Evolutionary conservation across 805 yeast species (phyloP), one percentile per base, ranked within the genome.

Genomic region (Priceomyces fermenticarens): DNA sequence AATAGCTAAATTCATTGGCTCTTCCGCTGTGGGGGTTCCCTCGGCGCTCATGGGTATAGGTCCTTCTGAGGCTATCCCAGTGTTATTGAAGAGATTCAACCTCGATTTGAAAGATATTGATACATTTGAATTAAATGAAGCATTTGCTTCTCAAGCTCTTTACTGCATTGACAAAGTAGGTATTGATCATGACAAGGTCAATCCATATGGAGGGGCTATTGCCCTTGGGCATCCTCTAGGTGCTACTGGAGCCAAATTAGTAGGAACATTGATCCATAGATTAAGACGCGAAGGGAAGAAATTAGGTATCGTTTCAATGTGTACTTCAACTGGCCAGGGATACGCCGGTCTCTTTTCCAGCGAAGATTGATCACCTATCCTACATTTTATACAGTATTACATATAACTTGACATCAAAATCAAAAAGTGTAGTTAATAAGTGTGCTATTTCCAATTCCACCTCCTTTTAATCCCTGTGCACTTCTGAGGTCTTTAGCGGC

Each of bases 181-280:
- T 38, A 38, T 58, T 12, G 49, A 48, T 27, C 41, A 44, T 27
- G 51, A 46, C 10, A 84, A 79, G 58, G 90, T 53, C 12, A 53
- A 53, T 33, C 51, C 49, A 3, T 44, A 41, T 39, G 54, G 54
- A 32, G 51, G 54, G 10, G 50, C 52, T 9, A 48, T 48, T 37
- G 52, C 52, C n/a, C 27, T 47, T 15, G 52, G 52, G 16, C 54
- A 49, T 35, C 54, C 54, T 29, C 70, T 86, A 48, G 95, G 95
- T 49, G 62, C 13, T 48, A 62, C 11, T 53, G 67, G n/a, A 68
- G n/a, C n/a, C n/a, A n/a, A n/a, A n/a, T n/a, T n/a, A n/a, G n/a
- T n/a, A n/a, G n/a, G n/a, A n/a, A n/a, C 71, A 2, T 53, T 68
- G 33, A 34, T 66, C 28, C 63, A 64, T 35, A 69, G 65, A 3